Percentiles rank a stretch among this genome's conserved stretches.
Evolutionary conservation across 2,329 filamentous ascomycete species (phyloP).

Genomic region (Penicillium vulpinum): DNA sequence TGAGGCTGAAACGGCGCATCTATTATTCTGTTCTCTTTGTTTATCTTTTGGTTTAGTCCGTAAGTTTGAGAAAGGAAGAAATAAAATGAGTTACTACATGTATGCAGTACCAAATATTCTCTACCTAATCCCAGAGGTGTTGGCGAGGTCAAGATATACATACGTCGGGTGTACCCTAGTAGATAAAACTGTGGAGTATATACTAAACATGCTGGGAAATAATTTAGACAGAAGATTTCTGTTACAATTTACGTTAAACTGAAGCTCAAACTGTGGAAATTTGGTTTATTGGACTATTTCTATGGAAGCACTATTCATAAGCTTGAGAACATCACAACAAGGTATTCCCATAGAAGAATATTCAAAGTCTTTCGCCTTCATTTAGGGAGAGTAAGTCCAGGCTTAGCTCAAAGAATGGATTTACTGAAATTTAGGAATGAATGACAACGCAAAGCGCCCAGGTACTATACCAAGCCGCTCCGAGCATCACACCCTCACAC

Average conservation of each 20-base stretch:
- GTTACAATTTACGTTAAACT: background rate
- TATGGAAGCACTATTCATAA: background rate
- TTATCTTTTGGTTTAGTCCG: background rate
- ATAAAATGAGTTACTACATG: background rate
- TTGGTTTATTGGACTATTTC: background rate
- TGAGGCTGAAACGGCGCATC: background rate
- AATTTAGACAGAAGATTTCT: too few relatives aligned
- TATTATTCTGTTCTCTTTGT: background rate
- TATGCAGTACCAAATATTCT: background rate
- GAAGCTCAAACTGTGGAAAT: background rate
- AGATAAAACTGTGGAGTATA: background rate
- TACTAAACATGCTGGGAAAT: accelerated
- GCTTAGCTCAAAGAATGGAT: background rate
- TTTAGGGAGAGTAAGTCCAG: background rate
- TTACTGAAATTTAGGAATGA: background rate
- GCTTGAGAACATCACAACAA: background rate
- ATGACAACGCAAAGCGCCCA: background rate
- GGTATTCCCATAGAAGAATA: background rate
- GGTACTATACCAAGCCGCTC: background rate
- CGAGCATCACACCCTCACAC: too few relatives aligned
- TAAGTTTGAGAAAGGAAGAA: background rate
- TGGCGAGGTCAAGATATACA: background rate
- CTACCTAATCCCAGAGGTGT: background rate
- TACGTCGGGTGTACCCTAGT: too few relatives aligned
- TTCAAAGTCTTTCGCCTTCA: background rate